Evolutionary conservation across 1,284 basidiomycete species (phyloP).

Genomic region (Tilletia indica): DNA sequence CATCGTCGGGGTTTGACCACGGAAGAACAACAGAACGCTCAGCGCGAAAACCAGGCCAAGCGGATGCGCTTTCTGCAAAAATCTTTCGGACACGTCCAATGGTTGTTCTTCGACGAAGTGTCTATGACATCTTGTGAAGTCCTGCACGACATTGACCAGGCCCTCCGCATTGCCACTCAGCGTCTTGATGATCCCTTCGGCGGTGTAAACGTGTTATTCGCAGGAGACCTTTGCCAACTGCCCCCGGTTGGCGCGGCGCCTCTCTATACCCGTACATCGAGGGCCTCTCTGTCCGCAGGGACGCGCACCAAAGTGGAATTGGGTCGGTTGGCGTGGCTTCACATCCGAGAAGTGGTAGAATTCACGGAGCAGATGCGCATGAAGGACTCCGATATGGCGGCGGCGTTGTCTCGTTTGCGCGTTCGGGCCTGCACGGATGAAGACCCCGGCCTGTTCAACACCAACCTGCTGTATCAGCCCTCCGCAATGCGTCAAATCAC

Average conservation of each 20-base stretch:
- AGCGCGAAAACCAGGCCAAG: background rate
- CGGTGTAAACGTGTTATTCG: too few species aligned
- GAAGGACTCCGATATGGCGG: background rate
- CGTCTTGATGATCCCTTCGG: background rate
- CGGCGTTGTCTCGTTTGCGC: background rate
- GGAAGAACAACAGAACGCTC: background rate
- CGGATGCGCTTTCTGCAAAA: background rate
- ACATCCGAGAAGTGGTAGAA: background rate
- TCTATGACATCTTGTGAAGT: background rate
- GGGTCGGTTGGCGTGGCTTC: background rate
- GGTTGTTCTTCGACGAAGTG: background rate
- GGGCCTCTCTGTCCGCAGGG: background rate
- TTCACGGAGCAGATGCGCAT: background rate
- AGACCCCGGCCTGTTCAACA: background rate
- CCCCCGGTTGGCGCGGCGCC: background rate
- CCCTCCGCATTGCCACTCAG: background rate
- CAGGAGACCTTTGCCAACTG: constrained; percentile 1
- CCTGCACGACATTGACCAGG: background rate
- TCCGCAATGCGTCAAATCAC: background rate
- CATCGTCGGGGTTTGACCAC: background rate
- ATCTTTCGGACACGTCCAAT: background rate
- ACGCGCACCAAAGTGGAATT: background rate
- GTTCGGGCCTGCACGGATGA: background rate
- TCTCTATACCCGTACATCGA: background rate
- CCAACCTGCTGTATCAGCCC: background rate